These are phyloP conservation scores for Purpureocillium takamizusanense DNA, from an alignment of 2,329 filamentous ascomycete genomes.

Conservation along the genomic window DNA sequence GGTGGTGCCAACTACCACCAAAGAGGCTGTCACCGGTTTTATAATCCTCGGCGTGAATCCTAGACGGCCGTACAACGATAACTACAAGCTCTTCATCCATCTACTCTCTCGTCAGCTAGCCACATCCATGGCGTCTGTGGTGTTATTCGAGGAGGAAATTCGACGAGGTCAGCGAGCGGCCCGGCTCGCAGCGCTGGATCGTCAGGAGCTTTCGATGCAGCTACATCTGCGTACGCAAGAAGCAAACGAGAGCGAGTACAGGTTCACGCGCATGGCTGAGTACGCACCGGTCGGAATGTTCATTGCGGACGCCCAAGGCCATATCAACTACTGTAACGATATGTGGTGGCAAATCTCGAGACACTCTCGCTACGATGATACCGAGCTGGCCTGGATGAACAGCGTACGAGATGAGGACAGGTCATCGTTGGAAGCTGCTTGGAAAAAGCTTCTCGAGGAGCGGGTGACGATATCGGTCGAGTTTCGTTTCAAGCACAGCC, in stretches of 20 bases:
- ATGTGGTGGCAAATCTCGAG: conserved; percentile 67
- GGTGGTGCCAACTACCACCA: conserved; percentile 63
- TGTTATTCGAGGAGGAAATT: conserved; percentile 78
- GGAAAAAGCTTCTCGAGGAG: conserved; percentile 52
- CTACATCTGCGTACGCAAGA: conserved; percentile 56
- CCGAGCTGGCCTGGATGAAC: conserved; percentile 61
- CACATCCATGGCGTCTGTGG: conserved; percentile 72
- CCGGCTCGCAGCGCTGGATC: conserved; percentile 64
- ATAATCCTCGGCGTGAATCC: conserved; percentile 73
- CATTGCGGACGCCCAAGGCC: conserved; percentile 63
- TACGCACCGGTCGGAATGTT: conserved; percentile 80
- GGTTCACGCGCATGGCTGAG: conserved; percentile 77
- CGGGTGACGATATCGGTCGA: conserved; percentile 60
- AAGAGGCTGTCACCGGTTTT: conserved; percentile 67
- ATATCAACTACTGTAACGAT: conserved; percentile 73
- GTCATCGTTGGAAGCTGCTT: conserved; percentile 46
- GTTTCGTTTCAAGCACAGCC: conserved; percentile 65
- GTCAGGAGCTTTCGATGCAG: conserved; percentile 68
- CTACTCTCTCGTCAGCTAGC: conserved; percentile 67
- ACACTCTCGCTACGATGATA: conserved; percentile 49
- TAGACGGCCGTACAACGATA: conserved; percentile 67
- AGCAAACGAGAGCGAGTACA: conserved; percentile 60
- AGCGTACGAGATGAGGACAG: conserved; percentile 61
- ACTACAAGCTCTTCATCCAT: conserved; percentile 71
- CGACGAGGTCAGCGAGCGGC: conserved; percentile 64